Conservation (phyloP, 1,139 yeast species). For the Yamadazyma mexicana region DNA sequence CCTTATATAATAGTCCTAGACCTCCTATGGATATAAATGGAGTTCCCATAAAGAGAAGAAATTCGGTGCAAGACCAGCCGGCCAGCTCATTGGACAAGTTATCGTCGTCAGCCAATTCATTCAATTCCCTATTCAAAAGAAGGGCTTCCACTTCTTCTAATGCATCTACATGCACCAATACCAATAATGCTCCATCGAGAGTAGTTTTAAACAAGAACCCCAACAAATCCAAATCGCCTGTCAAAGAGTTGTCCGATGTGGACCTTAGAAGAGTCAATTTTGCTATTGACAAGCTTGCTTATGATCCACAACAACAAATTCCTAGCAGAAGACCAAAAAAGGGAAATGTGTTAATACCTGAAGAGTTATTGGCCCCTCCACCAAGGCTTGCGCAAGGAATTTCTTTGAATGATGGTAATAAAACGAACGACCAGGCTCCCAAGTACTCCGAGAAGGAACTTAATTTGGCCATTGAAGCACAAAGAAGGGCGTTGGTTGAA, state of each 20-base stretch:
- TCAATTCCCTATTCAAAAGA: slow-evolving; percentile 18
- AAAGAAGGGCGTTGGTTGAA: slow-evolving; percentile 53
- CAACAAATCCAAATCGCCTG: slow-evolving; percentile 32
- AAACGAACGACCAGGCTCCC: slow-evolving; percentile 18
- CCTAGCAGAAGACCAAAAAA: slow-evolving; percentile 82
- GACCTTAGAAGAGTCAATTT: slow-evolving; percentile 71
- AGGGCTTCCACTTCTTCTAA: slow-evolving; percentile 15
- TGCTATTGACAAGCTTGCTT: slow-evolving; percentile 63
- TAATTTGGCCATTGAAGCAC: slow-evolving; percentile 56
- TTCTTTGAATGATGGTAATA: slow-evolving; percentile 35
- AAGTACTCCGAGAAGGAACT: slow-evolving; percentile 54
- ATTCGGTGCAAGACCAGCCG: slow-evolving; percentile 10
- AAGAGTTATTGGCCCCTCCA: slow-evolving; percentile 63
- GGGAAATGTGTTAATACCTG: slow-evolving; percentile 80
- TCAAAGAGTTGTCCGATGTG: slow-evolving; percentile 35
- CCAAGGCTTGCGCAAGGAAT: slow-evolving; percentile 68
- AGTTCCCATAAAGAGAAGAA: slow-evolving; percentile 14
- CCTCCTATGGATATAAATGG: slow-evolving; percentile 17
- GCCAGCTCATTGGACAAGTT: slow-evolving; percentile 9
- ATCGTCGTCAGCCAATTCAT: slow-evolving; percentile 12
- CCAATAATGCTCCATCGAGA: slow-evolving; percentile 19
- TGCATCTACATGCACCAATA: slow-evolving; percentile 12
- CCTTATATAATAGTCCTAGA: slow-evolving; percentile 10
- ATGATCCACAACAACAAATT: slow-evolving; percentile 93
- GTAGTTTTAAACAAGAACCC: slow-evolving; percentile 50